Conservation (phyloP, 148 eudicot species). For the Rhododendron molle region DNA sequence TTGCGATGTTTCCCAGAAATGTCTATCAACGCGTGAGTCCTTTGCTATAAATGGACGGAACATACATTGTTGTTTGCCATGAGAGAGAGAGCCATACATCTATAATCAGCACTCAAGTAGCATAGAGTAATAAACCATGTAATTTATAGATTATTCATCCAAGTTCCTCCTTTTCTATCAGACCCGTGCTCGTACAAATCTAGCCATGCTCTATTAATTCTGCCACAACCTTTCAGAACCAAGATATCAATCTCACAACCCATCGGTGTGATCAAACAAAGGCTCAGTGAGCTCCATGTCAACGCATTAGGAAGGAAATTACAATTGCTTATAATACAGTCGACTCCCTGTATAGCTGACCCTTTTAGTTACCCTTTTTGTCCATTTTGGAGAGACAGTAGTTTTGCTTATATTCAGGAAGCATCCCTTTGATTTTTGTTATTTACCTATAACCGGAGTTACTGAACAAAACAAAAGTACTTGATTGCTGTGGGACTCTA, state of each 20-base stretch:
- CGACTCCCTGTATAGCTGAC: neutral
- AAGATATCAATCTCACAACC: neutral
- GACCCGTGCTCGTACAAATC: neutral
- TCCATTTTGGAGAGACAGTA: neutral
- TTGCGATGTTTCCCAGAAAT: neutral
- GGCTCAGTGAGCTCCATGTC: neutral
- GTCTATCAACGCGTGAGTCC: neutral
- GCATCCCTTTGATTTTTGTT: neutral
- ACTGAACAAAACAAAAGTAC: neutral
- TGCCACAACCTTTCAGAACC: neutral
- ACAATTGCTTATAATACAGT: neutral
- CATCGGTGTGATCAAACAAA: neutral
- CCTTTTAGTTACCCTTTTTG: neutral
- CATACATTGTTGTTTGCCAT: neutral
- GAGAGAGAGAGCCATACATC: neutral
- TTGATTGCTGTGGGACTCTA: neutral
- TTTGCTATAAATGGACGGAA: neutral
- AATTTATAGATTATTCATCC: neutral
- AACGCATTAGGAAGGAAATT: neutral
- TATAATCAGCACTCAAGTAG: neutral
- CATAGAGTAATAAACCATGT: neutral
- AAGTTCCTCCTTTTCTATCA: neutral
- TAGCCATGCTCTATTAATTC: neutral
- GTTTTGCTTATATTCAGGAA: neutral
- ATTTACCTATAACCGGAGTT: neutral